These are phyloP conservation scores for Crucibulum laeve DNA, from an alignment of 768 basidiomycete genomes.

Conservation along the genomic window DNA sequence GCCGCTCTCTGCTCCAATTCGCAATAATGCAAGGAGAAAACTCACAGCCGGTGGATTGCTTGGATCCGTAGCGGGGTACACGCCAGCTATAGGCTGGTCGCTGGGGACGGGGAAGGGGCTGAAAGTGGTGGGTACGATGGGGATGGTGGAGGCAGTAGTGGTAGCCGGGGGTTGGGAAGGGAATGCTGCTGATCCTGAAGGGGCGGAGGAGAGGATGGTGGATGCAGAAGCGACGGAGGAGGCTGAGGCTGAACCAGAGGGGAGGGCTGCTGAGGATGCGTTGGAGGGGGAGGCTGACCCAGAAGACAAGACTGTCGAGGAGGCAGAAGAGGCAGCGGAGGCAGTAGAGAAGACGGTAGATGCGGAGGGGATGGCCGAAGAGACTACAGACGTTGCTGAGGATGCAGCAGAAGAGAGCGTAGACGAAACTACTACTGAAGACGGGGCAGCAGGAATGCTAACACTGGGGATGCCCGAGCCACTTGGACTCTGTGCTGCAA, in stretches of 20 bases:
- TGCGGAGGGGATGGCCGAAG: neutral
- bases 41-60: slow-evolving; percentile 51
- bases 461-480: neutral
- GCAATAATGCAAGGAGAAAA: neutral
- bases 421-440: neutral
- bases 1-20: neutral
- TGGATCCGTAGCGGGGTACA: slow-evolving; percentile 54
- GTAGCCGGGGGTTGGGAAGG: neutral
- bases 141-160: neutral
- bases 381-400: neutral
- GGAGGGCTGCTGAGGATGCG: neutral
- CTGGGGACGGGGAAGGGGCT: slow-evolving; percentile 60
- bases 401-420: neutral
- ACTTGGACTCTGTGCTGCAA: neutral
- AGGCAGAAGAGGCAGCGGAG: slow-evolving; percentile 2
- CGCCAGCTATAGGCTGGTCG: slow-evolving; percentile 43
- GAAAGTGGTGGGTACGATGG: slow-evolving; percentile 31
- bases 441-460: neutral
- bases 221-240: slow-evolving; percentile 2
- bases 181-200: no score
- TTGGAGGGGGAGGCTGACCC: neutral
- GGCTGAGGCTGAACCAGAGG: neutral
- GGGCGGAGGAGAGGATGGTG: no score
- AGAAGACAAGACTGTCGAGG: neutral
- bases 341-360: slow-evolving; percentile 1